Evolutionary conservation across 805 yeast species (phyloP), one percentile per base, ranked within the genome.

Genomic region (Candida palmyrensis): DNA sequence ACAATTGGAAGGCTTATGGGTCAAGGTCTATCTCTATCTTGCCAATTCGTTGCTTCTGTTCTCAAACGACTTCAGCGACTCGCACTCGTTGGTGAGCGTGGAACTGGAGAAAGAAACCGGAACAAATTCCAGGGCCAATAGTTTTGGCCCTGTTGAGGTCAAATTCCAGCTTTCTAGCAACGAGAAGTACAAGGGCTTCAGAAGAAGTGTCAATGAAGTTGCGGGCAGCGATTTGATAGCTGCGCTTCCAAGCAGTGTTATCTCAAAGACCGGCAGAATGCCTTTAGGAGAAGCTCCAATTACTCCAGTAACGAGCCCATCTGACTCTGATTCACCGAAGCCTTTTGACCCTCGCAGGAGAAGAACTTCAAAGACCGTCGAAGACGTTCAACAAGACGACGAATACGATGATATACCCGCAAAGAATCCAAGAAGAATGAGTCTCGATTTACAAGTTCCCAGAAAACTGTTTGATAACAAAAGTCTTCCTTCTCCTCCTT

Each of bases 131-230:
- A 26, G 17, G 16, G 27, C n/a, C 6, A 37, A 30, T 16, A 10
- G 29, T 30, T 27, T 39, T 9, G 27, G 22, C 14, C 36, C 38
- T 6, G 32, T 31, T 25, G 36, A 28, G 6, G 27, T 37, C n/a
- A 32, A 47, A 27, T 44, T 61, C 32, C 47, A 54, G 15, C 50
- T 59, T 17, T 37, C 45, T 18, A 45, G 47, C 9, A 61, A 61
- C 38, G 61, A 53, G 27, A 64, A 59, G 36, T 66, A 66, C 45
- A 57, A 44, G 37, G 71, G 71, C 1, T 66, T 66, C 46, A 62
- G 71, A 53, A 54, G 70, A 49, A 57, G 55, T 38, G 48, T 44
- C 11, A 29, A 31, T 11, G 34, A 25, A 6, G 34, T 18, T 8
- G 29, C 27, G 12, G 34, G 21, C 9, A 32, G 19, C 15, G 35